Evolutionary conservation across 2,329 filamentous ascomycete genomes (phyloP).

Genomic region (Dendrostoma leiphaemia): DNA sequence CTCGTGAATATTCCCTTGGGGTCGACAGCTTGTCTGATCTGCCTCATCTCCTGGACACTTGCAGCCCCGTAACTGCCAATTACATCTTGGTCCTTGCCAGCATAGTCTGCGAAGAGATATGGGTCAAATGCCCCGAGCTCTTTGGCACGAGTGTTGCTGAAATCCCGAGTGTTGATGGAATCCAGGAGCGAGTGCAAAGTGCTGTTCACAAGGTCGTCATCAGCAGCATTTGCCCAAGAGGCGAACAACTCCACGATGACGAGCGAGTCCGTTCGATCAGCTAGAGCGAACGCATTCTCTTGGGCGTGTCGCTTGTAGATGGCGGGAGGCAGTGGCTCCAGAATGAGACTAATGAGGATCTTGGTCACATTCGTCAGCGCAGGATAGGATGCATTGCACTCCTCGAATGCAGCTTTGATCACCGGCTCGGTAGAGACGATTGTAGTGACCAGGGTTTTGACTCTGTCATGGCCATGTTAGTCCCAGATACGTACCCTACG

Average conservation of each 20-base stretch:
- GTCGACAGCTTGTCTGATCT: conserved; percentile 18
- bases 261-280: background rate
- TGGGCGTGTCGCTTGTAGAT: conserved; percentile 1
- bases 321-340: conserved; percentile 6
- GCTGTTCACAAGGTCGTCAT: background rate
- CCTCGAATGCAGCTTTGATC: no score
- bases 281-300: background rate
- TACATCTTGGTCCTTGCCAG: conserved; percentile 19
- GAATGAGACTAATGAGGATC: background rate
- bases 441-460: no score
- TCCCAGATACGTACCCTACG: no score
- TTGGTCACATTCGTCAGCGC: background rate
- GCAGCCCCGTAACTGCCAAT: conserved; percentile 22
- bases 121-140: background rate
- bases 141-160: background rate
- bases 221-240: background rate
- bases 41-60: conserved; percentile 14
- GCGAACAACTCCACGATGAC: background rate
- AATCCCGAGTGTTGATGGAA: no score
- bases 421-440: no score
- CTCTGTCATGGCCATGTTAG: no score
- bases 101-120: conserved; percentile 20
- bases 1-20: conserved; percentile 20
- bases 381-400: no score
- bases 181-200: no score